phyloP scores from a whole-genome alignment of 306 rosid species.

The Vachellia collinsii region DNA sequence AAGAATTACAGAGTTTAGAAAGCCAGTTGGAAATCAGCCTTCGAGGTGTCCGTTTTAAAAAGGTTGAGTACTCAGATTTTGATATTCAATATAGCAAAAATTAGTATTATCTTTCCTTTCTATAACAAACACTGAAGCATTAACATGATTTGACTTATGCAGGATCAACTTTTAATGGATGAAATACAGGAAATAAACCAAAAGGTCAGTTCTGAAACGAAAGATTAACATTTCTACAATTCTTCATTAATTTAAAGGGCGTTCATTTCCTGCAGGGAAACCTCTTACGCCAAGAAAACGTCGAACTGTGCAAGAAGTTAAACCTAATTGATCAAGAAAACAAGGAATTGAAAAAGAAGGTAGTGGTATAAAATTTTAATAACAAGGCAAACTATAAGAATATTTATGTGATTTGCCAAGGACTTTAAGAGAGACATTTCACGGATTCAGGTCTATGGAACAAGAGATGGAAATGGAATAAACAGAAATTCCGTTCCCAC shows the following conservation, averaged over 20 bases:
- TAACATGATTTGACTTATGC: slow-evolving; percentile 31
- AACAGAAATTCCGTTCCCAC: slow-evolving; percentile 39
- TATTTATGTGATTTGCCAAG: slow-evolving; percentile 25
- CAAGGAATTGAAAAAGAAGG: slow-evolving; percentile 57
- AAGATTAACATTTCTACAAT: slow-evolving; percentile 16
- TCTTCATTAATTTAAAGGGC: background rate
- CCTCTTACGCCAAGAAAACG: slow-evolving; percentile 59
- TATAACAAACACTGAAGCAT: background rate
- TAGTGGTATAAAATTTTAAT: slow-evolving; percentile 28
- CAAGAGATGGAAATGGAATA: slow-evolving; percentile 49
- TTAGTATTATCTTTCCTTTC: background rate
- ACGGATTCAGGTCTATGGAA: slow-evolving; percentile 57
- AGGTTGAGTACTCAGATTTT: slow-evolving; percentile 37
- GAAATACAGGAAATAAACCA: slow-evolving; percentile 61
- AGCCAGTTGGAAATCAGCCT: slow-evolving; percentile 65
- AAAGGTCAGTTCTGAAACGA: slow-evolving; percentile 56
- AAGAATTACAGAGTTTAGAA: slow-evolving; percentile 62
- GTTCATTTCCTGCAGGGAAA: slow-evolving; percentile 48
- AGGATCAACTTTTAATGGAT: slow-evolving; percentile 59
- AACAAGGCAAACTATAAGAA: slow-evolving; percentile 19
- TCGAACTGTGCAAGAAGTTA: slow-evolving; percentile 58
- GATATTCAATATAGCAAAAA: slow-evolving; percentile 3
- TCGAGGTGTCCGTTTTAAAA: slow-evolving; percentile 60
- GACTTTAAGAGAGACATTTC: slow-evolving; percentile 34
- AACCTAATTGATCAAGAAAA: slow-evolving; percentile 60